These are phyloP conservation scores for Neofusicoccum umdonicola DNA, from an alignment of 2,329 filamentous ascomycete species.

Conservation along the genomic window DNA sequence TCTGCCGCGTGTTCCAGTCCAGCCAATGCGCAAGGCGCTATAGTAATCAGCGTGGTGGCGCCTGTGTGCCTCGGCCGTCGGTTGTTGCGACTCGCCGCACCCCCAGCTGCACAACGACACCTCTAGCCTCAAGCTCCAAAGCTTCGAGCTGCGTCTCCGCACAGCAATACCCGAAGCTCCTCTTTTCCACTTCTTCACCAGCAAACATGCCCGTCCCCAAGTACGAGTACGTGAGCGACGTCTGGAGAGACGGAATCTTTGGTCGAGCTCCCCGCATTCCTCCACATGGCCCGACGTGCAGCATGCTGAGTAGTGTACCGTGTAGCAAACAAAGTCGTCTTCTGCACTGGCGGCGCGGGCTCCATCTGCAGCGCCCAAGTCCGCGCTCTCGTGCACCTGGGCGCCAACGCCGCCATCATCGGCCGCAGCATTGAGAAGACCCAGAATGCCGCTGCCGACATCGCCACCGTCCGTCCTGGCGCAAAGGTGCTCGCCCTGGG, in stretches of 20 bases:
- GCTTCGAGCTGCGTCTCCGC: neutral
- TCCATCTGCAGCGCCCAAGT: slow-evolving; percentile 95
- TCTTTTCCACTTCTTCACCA: neutral
- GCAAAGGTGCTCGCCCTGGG: slow-evolving; percentile 86
- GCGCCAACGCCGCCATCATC: slow-evolving; percentile 90
- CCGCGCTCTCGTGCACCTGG: slow-evolving; percentile 82
- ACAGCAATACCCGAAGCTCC: neutral
- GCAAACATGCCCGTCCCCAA: slow-evolving; percentile 64
- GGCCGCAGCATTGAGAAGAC: slow-evolving; percentile 90
- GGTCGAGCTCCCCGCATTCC: slow-evolving; percentile 48
- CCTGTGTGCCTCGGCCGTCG: slow-evolving; percentile 12
- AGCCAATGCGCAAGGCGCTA: slow-evolving; percentile 4
- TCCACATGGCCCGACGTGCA: slow-evolving; percentile 17
- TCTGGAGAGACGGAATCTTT: slow-evolving; percentile 88
- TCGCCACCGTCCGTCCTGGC: slow-evolving; percentile 73
- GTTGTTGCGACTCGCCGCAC: slow-evolving; percentile 4
- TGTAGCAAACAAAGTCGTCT: slow-evolving; percentile 79
- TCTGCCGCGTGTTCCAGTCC: neutral
- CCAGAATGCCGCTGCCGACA: slow-evolving; percentile 73
- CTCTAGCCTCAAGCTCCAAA: neutral
- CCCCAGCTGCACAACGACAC: neutral
- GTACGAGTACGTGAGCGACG: slow-evolving; percentile 73
- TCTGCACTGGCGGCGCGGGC: slow-evolving; percentile 92
- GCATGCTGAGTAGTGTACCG: neutral
- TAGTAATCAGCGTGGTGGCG: slow-evolving; percentile 2